Conservation (phyloP, 192 early-diverging fungal species). For the Powellomyces hirtus region DNA sequence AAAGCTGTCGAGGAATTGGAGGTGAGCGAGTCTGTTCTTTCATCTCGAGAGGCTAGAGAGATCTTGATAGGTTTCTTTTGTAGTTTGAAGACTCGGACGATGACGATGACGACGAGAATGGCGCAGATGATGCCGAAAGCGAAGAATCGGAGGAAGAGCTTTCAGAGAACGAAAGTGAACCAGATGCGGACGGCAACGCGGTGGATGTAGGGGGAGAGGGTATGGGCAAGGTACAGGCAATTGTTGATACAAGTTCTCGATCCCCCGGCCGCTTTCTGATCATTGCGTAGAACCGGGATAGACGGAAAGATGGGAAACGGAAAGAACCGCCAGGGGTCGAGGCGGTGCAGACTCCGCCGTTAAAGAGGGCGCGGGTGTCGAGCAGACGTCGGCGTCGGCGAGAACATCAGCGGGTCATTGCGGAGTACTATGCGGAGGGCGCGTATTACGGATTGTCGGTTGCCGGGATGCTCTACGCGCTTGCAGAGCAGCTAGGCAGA, state of each 20-base stretch:
- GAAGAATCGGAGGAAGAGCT: constrained; percentile 11
- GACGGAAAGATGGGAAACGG: not conserved
- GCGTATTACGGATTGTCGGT: constrained; percentile 74
- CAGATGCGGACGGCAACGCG: constrained; percentile 34
- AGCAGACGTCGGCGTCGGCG: constrained; percentile 3
- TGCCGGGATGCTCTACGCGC: constrained; percentile 65
- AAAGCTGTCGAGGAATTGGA: constrained; percentile 68
- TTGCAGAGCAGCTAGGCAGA: constrained; percentile 72
- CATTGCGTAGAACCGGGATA: not conserved
- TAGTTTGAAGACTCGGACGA: constrained; percentile 35
- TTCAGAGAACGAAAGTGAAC: constrained; percentile 26
- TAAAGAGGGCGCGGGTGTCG: constrained; percentile 11
- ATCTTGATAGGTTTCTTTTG: not conserved
- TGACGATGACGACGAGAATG: constrained; percentile 32
- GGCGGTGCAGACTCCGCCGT: not conserved
- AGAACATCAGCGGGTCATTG: constrained; percentile 48
- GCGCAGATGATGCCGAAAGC: constrained; percentile 27
- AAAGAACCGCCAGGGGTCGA: not conserved
- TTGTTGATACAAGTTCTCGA: too few relatives aligned
- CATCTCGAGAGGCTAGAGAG: not conserved
- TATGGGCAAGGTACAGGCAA: too few relatives aligned
- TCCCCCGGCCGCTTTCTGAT: too few relatives aligned
- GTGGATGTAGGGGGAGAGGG: too few relatives aligned
- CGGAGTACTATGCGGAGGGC: constrained; percentile 82
- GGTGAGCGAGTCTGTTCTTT: constrained; percentile 30